A percentile compares a stretch with the other conserved stretches of the same genome.
phyloP scores from a whole-genome alignment of 305 asterid genomes.

The Solanum hybrid region DNA sequence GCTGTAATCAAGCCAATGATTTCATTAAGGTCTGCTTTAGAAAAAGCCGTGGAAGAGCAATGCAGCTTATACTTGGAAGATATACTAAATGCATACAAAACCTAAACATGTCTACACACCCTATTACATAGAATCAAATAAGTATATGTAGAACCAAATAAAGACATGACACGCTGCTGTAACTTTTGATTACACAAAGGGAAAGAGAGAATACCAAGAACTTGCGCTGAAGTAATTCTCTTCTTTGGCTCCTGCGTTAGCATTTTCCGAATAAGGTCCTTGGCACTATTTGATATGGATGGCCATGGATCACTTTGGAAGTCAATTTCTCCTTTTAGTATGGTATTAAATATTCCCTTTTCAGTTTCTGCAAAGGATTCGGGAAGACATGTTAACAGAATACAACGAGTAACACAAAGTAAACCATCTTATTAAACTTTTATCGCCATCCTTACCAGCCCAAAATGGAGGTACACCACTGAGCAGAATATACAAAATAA shows the following conservation, averaged over 20 bases:
- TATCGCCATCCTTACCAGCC: conserved; percentile 49
- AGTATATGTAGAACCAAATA: neutral
- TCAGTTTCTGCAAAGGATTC: conserved; percentile 52
- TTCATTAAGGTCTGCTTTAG: neutral
- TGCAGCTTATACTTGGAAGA: neutral
- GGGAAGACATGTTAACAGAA: neutral
- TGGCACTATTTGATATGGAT: conserved; percentile 60
- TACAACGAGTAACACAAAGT: neutral
- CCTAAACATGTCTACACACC: neutral
- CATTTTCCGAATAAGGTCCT: conserved; percentile 80
- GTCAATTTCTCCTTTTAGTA: conserved; percentile 64
- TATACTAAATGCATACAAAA: neutral
- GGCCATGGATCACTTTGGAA: conserved; percentile 87
- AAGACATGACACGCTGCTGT: neutral
- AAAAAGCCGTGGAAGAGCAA: neutral
- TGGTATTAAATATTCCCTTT: conserved; percentile 72
- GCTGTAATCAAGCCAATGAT: neutral
- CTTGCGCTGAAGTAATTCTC: conserved; percentile 66
- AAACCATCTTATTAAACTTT: neutral
- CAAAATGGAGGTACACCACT: conserved; percentile 94
- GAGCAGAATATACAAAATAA: conserved; percentile 71
- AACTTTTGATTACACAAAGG: neutral
- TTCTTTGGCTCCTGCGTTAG: conserved; percentile 56
- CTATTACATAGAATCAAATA: neutral
- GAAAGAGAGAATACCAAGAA: conserved; percentile 49